Evolutionary conservation across 352 stramenopile genomes (phyloP).

Genomic region (Pythium rhizo-oryzae): DNA sequence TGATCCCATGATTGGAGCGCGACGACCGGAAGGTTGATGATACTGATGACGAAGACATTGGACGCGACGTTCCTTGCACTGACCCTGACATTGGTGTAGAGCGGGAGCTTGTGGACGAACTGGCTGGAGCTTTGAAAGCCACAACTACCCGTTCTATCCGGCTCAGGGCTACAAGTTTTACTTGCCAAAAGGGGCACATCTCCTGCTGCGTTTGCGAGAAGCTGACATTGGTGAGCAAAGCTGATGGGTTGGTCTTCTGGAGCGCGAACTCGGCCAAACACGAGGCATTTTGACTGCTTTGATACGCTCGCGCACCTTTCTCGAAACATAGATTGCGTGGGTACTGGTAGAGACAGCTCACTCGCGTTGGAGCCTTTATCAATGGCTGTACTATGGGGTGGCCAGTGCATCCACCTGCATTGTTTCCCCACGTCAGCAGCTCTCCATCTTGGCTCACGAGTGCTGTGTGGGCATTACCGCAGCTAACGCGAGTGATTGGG

Average conservation of each 20-base stretch:
- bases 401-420: conserved; percentile 63
- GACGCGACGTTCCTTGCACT: conserved; percentile 12
- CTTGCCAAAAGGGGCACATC: conserved; percentile 79
- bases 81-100: conserved; percentile 15
- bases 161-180: conserved; percentile 36
- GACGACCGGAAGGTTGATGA: conserved; percentile 5
- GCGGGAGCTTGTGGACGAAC: conserved; percentile 15
- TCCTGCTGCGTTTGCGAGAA: conserved; percentile 76
- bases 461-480: conserved; percentile 68
- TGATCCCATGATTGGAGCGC: neutral
- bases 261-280: conserved; percentile 53
- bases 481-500: conserved; percentile 51
- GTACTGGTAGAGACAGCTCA: conserved; percentile 63
- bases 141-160: conserved; percentile 51
- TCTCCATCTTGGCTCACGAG: conserved; percentile 65
- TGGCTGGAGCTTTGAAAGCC: conserved; percentile 27
- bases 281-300: conserved; percentile 72
- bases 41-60: conserved; percentile 16
- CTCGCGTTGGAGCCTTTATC: conserved; percentile 45
- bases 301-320: conserved; percentile 32
- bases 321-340: conserved; percentile 55
- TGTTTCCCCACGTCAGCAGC: conserved; percentile 79
- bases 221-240: neutral
- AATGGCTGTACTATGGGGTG: conserved; percentile 41
- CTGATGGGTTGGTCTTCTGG: neutral